Base-by-base conservation (phyloP, 768 basidiomycete species). In the Trametopsis cervina region DNA sequence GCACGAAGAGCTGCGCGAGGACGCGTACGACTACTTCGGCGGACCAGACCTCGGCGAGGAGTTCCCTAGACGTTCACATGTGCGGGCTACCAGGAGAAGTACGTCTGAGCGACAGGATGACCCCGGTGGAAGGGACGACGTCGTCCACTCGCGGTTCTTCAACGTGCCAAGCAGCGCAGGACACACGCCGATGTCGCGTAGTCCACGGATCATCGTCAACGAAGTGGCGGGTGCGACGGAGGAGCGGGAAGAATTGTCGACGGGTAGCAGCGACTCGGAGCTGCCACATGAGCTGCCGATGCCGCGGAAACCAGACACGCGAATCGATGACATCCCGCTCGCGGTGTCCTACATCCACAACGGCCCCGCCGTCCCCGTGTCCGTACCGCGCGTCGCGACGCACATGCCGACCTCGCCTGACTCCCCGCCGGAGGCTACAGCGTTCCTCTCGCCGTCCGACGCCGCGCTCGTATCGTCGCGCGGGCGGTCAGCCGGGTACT, bases 1-100 rank as follows among this genome's bases (percentile, higher is more conserved):
- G 20, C 52, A 55, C 41, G 57, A 54, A n/a, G 64, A 64, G 12
- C 67, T 69, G 43, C 62, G 69, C 27, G 69, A 64, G 24, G 70
- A 69, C 52, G 75, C 76, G 13, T 77, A 76, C 54, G 79, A 83
- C 56, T 78, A 79, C 62, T 81, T 82, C 54, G 74, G 65, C 9
- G 79, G 76, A 1, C 73, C 80, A 7, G 77, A 80, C 58, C 66
- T 80, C 12, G 76, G 75, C 2, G 75, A 75, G 44, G 77, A 76
- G 51, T 75, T 69, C 48, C 36, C 58, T 63, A 54, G 27, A 27
- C 17, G 36, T 23, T 26, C 51, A 38, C 35, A 56, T 56, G 21
- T 57, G 48, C 42, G 35, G 18, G 24, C 47, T 46, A 50, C 20
- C 21, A 29, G 43, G 33, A 33, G 42, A 13, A 49, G 27, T n/a